Base-by-base conservation (phyloP, 2,329 filamentous ascomycete species). In the Westerdykella sp. region DNA sequence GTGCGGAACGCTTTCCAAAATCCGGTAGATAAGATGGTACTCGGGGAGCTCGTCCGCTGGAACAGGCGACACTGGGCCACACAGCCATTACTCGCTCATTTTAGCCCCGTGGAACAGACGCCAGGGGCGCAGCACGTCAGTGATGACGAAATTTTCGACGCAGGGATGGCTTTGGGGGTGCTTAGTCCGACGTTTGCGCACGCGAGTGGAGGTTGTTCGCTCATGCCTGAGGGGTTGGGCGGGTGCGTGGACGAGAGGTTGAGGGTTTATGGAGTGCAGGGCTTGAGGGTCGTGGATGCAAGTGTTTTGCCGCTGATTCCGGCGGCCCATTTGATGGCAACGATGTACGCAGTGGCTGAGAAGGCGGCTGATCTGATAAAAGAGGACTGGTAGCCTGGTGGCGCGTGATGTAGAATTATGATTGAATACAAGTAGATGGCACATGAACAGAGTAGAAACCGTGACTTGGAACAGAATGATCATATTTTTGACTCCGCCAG, bases 1-100 rank as follows among this genome's bases (percentile, higher is more conserved):
- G 49, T 65, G 30, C 67, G 55, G 45, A 61, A 61, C 41, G 55
- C 66, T 1, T 59, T 55, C 15, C 50, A 59, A 23, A 66, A 69
- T 44, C 66, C 66, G 0, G 46, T 65, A 10, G 69, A 72, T 42
- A 47, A 54, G 5, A 49, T 55, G n/a, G 53, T 69, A 21, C 39
- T 69, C 0, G 53, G 60, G 0, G 62, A 62, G 30, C 59, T 65
- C 39, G 48, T 70, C 1, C 54, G 63, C 14, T 66, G 55, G 49
- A 66, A 65, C 18, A 55, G 69, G 5, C 41, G 48, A 16, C 66
- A 66, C 44, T 64, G 62, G 54, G 53, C 56, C 11, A 53, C n/a
- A 5, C n/a, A 53, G 1, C 49, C 55, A 2, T 51, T 61, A 6
- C 60, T 72, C 35, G 43, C 51, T 3, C 50, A 54, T 15, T 57